Evolutionary conservation across 2,329 filamentous ascomycete species (phyloP), one percentile per base, ranked within the genome.

Genomic region (Mycocentrospora acerina): DNA sequence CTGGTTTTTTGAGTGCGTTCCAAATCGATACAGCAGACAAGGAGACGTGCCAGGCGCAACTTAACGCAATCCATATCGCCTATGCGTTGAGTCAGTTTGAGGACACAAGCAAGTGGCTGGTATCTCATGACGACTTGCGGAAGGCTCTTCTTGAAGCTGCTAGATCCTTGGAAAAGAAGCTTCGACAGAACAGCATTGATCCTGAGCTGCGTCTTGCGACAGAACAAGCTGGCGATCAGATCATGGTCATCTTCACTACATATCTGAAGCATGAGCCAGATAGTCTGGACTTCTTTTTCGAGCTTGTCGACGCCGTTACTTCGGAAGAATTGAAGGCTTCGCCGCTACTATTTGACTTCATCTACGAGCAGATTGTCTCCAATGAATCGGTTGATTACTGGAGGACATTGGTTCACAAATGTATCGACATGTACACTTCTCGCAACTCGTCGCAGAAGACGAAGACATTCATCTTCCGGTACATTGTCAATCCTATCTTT

Each of bases 401-500:
- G 77, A 88, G 85, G 55, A 80, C 81, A 4, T 78, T 94, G 2
- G 79, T 97, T 28, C 80, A 91, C 57, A 85, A 88, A 37, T 95
- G 90, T 59, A 79, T 98, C 31, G 90, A 97, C 40, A 75, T 90
- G 1, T 98, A 96, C 64, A 84, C 87, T 6, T 81, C 83, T 33
- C 88, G 85, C 59, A 80, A 76, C 30, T 87, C 85, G 10, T 83
- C 86, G 1, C 93, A 96, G 67, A 90, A 86, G 71, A 88, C 88
- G 29, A 98, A 98, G 68, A 86, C 90, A 35, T 99, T 95, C 65
- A 75, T 94, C 24, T 83, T 98, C 61, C 89, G 89, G 62, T 84
- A 95, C 64, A 79, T 98, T 22, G 88, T 96, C 50, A 98, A 97
- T 58, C 94, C 93, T 0, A 95, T 97, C 26, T 81, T 99, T 38